phyloP scores from a whole-genome alignment of 2,329 filamentous ascomycete genomes.

The Coccinonectria pachysandricola region DNA sequence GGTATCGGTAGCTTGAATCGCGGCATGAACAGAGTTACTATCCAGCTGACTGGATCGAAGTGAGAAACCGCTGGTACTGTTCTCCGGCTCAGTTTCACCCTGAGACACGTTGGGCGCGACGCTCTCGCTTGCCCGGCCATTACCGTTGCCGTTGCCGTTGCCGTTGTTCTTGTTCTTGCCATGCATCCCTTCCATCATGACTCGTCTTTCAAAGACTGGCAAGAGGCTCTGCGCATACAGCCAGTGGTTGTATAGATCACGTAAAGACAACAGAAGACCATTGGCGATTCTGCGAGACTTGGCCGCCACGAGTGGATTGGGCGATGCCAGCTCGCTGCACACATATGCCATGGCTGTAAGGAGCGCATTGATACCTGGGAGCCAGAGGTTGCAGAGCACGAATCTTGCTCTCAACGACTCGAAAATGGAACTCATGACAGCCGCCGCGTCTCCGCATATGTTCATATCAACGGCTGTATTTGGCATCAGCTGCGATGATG shows the following conservation, averaged over 20 bases:
- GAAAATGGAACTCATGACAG: conserved; percentile 19
- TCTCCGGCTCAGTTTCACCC: too few species aligned
- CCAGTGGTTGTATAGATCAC: conserved; percentile 21
- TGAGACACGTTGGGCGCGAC: too few species aligned
- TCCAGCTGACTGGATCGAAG: too few species aligned
- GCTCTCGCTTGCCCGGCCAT: too few species aligned
- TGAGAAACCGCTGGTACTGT: too few species aligned
- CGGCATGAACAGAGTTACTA: too few species aligned
- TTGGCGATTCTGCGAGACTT: conserved; percentile 21
- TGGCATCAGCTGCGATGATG: conserved; percentile 4
- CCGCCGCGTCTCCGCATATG: conserved; percentile 22
- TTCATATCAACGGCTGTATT: conserved; percentile 15
- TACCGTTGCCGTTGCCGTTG: too few species aligned
- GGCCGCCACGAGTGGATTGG: conserved; percentile 21
- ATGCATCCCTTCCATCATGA: too few species aligned
- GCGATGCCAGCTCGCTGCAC: conserved; percentile 16
- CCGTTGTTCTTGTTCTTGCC: too few species aligned
- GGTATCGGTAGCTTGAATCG: too few species aligned
- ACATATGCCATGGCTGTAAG: conserved; percentile 24
- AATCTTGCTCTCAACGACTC: conserved; percentile 18
- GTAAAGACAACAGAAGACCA: conserved; percentile 19
- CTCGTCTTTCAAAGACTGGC: conserved; percentile 21
- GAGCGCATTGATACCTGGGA: conserved; percentile 18
- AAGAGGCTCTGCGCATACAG: conserved; percentile 22
- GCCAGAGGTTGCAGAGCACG: conserved; percentile 17